Evolutionary conservation across 2,329 filamentous ascomycete genomes (phyloP).

Genomic region (Paraconiothyrium sp.): DNA sequence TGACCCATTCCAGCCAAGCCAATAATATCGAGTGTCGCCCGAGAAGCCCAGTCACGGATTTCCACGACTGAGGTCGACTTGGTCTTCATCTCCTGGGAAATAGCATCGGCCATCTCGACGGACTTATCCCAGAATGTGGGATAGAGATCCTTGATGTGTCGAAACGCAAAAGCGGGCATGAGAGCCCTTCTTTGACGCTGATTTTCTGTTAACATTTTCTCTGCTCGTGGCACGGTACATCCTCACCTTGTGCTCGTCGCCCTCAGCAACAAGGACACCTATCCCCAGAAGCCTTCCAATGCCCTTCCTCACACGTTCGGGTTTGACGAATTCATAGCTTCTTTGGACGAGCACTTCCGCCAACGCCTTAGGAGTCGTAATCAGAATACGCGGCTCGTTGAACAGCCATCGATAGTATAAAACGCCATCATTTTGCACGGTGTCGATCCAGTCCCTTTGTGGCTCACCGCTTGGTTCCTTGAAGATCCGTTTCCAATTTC

Average conservation of each 20-base stretch:
- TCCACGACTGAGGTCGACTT: conserved; percentile 49
- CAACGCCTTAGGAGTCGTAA: conserved; percentile 58
- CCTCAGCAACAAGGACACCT: conserved; percentile 82
- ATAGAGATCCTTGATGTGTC: conserved; percentile 62
- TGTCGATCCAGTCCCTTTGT: conserved; percentile 61
- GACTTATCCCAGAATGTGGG: conserved; percentile 61
- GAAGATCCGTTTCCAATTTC: conserved; percentile 55
- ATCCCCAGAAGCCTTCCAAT: conserved; percentile 73
- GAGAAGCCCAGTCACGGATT: conserved; percentile 57
- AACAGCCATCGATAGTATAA: conserved; percentile 62
- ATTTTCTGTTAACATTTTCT: conserved; percentile 15
- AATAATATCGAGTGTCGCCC: conserved; percentile 68
- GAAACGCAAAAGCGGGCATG: conserved; percentile 61
- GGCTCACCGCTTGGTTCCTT: conserved; percentile 56
- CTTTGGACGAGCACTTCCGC: conserved; percentile 61
- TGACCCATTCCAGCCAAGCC: conserved; percentile 65
- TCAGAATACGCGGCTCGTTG: conserved; percentile 56
- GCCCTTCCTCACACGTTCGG: conserved; percentile 56
- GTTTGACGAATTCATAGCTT: conserved; percentile 63
- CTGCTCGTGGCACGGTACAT: not conserved
- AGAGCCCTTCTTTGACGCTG: conserved; percentile 58
- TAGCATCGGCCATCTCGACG: conserved; percentile 52
- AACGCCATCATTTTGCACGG: conserved; percentile 64
- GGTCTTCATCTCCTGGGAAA: conserved; percentile 39
- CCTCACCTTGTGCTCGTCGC: conserved; percentile 83